Evolutionary conservation across 2,329 filamentous ascomycete species (phyloP).

Genomic region (Diplodia intermedia): DNA sequence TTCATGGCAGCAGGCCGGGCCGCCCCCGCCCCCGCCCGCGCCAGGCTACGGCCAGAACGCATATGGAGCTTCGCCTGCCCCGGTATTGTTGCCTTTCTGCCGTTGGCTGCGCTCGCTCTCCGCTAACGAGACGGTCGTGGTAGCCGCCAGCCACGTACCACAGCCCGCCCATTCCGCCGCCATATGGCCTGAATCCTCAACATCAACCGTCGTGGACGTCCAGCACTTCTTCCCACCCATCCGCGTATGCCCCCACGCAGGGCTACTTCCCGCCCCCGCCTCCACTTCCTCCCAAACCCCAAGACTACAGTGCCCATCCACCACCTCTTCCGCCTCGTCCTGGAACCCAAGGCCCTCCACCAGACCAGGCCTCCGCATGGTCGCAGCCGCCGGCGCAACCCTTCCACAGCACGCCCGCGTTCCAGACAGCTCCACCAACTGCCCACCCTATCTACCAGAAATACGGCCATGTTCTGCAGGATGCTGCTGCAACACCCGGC

Average conservation of each 20-base stretch:
- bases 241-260: background rate
- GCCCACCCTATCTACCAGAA: constrained; percentile 19
- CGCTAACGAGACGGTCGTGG: background rate
- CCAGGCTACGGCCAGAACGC: background rate
- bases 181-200: constrained; percentile 6
- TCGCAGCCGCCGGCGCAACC: background rate
- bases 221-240: background rate
- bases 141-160: constrained; percentile 1
- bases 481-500: background rate
- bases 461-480: constrained; percentile 13
- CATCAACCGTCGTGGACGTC: constrained; percentile 1
- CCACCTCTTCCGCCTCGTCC: constrained; percentile 16
- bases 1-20: constrained; percentile 17
- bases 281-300: constrained; percentile 1
- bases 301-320: background rate
- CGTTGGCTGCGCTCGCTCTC: background rate
- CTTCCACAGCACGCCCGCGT: background rate
- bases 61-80: background rate
- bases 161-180: constrained; percentile 15
- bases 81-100: background rate
- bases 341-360: constrained; percentile 2
- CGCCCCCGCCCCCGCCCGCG: constrained; percentile 11
- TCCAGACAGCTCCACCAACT: background rate
- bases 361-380: background rate
- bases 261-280: background rate